Base-by-base conservation (phyloP, 2,329 filamentous ascomycete species). In the Ophiostoma montium region DNA sequence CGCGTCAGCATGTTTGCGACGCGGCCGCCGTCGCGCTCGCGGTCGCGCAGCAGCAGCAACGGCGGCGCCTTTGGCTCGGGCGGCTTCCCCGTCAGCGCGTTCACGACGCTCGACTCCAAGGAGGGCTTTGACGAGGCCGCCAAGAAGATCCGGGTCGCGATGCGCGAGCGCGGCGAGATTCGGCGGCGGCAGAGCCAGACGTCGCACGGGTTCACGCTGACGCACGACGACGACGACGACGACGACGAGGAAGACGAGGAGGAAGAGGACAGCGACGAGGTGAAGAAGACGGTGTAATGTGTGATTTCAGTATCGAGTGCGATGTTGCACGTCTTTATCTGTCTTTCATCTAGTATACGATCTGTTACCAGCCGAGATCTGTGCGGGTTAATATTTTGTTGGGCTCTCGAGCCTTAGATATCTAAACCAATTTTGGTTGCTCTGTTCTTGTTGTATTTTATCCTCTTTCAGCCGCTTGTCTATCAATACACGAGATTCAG, bases 1-100 rank as follows among this genome's bases (percentile, higher is more conserved):
- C 80, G 77, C 45, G 83, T 95, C 56, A 86, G 84, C 53, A 82
- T 98, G 66, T 98, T 96, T 67, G 87, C 89, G 3, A 92, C 86
- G 15, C 75, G 86, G 30, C 88, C 89, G 5, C 42, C 42, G n/a
- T 94, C 85, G 47, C 75, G 80, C 50, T 85, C 86, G n/a, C 75
- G 85, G 30, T 88, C 89, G 58, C 74, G 82, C 46, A 86, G 78
- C 58, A 78, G 82, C 62, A 86, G 80, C 53, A 76, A 74, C 53
- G 78, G 79, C 36, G 77, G 78, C 23, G 73, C 76, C 1, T 70
- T 79, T 50, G 76, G 79, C 3, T 75, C 72, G 16, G 68, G 69
- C 3, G 76, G 74, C 0, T 83, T 86, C 60, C 76, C 78, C 1
- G 65, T 90, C 53, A 80, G 80, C 58, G 76, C 73, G 2, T 85